These are phyloP conservation scores for Gamarada debralockiae DNA, from an alignment of 495 filamentous ascomycete species.

Conservation along the genomic window DNA sequence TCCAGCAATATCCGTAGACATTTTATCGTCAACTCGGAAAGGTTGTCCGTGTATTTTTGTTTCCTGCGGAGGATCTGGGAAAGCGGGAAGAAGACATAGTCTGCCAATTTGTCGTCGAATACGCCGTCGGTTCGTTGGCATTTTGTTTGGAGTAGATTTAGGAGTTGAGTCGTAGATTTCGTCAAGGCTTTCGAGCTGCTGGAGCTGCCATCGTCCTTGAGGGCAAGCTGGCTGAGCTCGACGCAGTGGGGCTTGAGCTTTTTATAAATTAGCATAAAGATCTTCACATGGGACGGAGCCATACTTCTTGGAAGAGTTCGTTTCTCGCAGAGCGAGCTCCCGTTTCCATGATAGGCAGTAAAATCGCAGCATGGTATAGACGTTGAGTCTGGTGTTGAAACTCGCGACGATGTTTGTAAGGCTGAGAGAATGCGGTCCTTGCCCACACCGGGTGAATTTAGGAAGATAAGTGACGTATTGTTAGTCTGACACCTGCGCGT, in stretches of 20 bases:
- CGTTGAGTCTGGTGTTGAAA: not conserved
- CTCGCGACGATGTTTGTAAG: not conserved
- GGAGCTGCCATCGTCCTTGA: conserved; percentile 54
- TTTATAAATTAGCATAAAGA: conserved; percentile 16
- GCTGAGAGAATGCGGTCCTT: too few relatives aligned
- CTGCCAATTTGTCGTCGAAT: conserved; percentile 78
- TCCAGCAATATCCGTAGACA: conserved; percentile 69
- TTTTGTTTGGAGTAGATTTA: conserved; percentile 46
- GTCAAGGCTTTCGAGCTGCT: conserved; percentile 49
- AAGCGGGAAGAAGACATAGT: conserved; percentile 93
- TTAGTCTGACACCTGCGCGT: too few relatives aligned
- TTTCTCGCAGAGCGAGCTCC: conserved; percentile 28
- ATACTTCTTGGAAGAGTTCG: conserved; percentile 39
- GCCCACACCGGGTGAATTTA: too few relatives aligned
- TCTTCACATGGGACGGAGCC: not conserved
- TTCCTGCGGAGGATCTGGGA: conserved; percentile 80
- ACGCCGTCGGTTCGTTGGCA: conserved; percentile 41
- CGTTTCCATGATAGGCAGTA: conserved; percentile 15
- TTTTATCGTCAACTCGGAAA: conserved; percentile 70
- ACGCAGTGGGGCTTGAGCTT: conserved; percentile 78
- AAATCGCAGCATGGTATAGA: not conserved
- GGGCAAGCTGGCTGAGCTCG: conserved; percentile 65
- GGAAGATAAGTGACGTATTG: too few relatives aligned
- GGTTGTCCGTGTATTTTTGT: conserved; percentile 64
- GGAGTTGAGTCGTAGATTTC: conserved; percentile 49